Evolutionary conservation across 169 alveolate genomes (phyloP).

Genomic region (Plasmodium berghei): DNA sequence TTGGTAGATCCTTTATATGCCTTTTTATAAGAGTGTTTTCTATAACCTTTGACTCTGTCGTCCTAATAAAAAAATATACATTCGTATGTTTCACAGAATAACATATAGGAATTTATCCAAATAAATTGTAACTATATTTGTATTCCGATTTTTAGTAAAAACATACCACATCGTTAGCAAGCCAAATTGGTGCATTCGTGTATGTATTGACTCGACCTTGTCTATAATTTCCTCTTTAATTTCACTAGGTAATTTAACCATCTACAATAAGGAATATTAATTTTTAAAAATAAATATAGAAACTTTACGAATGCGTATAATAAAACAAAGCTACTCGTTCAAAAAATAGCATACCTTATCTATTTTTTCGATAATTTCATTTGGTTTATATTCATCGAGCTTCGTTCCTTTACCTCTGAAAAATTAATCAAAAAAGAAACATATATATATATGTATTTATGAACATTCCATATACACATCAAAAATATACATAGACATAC

Average conservation of each 20-base stretch:
- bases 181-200: slow-evolving; percentile 70
- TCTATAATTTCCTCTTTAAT: slow-evolving; percentile 60
- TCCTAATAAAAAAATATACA: slow-evolving; percentile 18
- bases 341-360: slow-evolving; percentile 21
- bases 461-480: slow-evolving; percentile 2
- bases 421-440: neutral
- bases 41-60: slow-evolving; percentile 67
- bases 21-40: slow-evolving; percentile 72
- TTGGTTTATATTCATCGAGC: slow-evolving; percentile 63
- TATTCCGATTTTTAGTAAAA: neutral
- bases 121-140: neutral
- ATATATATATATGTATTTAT: slow-evolving; percentile 13
- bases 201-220: slow-evolving; percentile 60
- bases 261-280: slow-evolving; percentile 13
- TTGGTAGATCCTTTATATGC: slow-evolving; percentile 66
- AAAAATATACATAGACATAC: slow-evolving; percentile 12
- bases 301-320: neutral
- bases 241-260: slow-evolving; percentile 41
- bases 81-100: neutral
- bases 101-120: neutral
- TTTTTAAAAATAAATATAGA: neutral
- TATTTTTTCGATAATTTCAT: slow-evolving; percentile 62
- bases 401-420: slow-evolving; percentile 65
- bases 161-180: slow-evolving; percentile 62
- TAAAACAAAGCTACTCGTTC: neutral